These are phyloP conservation scores for Thalassiosira exigua DNA, from an alignment of 352 stramenopile genomes.

Conservation along the genomic window DNA sequence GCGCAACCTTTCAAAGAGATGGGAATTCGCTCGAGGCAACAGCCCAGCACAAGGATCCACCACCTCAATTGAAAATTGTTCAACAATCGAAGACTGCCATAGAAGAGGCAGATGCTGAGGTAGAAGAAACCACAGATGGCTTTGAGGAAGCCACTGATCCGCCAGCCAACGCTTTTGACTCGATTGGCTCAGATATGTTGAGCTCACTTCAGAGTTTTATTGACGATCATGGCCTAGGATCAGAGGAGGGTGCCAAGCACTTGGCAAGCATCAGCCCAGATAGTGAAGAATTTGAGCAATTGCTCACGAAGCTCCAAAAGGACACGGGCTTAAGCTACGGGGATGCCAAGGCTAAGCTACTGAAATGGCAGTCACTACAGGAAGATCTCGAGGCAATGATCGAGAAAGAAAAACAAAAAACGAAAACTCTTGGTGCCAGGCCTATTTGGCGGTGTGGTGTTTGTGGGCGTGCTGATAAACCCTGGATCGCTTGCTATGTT, in stretches of 20 bases:
- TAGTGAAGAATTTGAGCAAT: conserved; percentile 31
- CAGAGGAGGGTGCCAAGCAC: conserved; percentile 25
- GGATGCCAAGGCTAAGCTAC: conserved; percentile 20
- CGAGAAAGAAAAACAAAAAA: conserved; percentile 23
- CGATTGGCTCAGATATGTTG: conserved; percentile 10
- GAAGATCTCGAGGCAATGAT: conserved; percentile 33
- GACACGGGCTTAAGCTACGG: conserved; percentile 7
- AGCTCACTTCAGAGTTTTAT: conserved; percentile 26
- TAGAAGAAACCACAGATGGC: neutral
- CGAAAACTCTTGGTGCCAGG: conserved; percentile 20
- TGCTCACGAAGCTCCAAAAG: conserved; percentile 11
- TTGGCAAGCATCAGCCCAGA: conserved; percentile 9
- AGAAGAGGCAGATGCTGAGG: neutral
- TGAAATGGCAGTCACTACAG: conserved; percentile 30
- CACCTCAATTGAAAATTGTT: neutral
- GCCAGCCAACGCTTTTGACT: conserved; percentile 16
- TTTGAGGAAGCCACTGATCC: neutral
- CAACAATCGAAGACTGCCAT: neutral
- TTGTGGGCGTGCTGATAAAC: conserved; percentile 28
- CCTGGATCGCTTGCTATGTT: conserved; percentile 36
- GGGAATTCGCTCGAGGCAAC: conserved; percentile 1
- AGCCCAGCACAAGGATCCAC: conserved; percentile 1
- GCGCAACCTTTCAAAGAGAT: neutral
- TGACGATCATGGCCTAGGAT: conserved; percentile 21
- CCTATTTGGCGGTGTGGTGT: conserved; percentile 35